Evolutionary conservation across 2,329 filamentous ascomycete species (phyloP), one percentile per base, ranked within the genome.

Genomic region (Elsinoe fawcettii): DNA sequence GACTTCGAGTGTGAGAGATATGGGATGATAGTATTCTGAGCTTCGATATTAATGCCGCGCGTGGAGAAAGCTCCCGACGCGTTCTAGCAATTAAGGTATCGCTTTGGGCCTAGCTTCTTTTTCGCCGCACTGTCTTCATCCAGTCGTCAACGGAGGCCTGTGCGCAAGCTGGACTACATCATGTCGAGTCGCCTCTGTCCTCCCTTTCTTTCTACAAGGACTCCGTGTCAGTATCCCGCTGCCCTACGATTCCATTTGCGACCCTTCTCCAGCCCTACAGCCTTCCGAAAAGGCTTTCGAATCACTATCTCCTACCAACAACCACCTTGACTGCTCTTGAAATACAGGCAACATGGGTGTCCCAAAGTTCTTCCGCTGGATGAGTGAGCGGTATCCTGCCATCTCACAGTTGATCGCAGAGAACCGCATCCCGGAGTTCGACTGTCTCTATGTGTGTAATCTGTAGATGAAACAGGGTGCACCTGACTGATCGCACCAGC

Each of bases 371-470:
- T 96, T 96, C 78, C 83, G 93, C 82, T 99, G 95, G 93, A 87
- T 99, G 80, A 96, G 91, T 60, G 95, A 99, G 82, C 87, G 95
- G 66, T 99, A 99, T 82, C 93, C 93, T 57, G 85, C 93, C 61
- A 99, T 99, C 72, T 99, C 93, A 55, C 92, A 97, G 79, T 80
- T 99, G 67, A 99, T 99, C 70, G 90, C 92, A 56, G 93, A 99
- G 77, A 99, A 96, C 74, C 87, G 93, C 66, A 99, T 99, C 73
- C 93, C 93, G 63, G 95, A 99, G 74, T 99, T 99, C 75, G 93
- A 99, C 74, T 93, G 89, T 74, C 84, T 99, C 61, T 99, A 99
- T 74, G 84, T 87, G 70, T 68, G 80, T 67, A 22, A 70, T 68
- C 80, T 66, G 22, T 20, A 14, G 30, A n/a, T 55, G 16, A 11